Evolutionary conservation across 306 rosid genomes (phyloP), one percentile per base, ranked within the genome.

Genomic region (Sphenostylis stenocarpa): DNA sequence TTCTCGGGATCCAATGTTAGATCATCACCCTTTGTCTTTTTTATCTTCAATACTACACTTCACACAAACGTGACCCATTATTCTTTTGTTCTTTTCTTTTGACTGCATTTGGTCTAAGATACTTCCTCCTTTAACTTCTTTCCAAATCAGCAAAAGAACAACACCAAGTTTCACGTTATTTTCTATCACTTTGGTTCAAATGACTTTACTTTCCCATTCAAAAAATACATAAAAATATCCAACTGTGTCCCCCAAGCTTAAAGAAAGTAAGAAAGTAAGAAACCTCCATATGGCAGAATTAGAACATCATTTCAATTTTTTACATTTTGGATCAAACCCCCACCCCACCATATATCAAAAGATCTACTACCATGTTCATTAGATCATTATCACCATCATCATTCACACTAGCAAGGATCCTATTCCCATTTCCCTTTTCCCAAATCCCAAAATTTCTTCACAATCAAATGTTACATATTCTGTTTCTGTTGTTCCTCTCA

Each of bases 51-150:
- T 67, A 34, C 9, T 63, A 57, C 79, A 74, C 84, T 78, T 82
- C 81, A 70, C 83, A 43, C 84, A 72, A 82, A 78, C 65, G 31
- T 70, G 12, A 62, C 61, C 62, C 52, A 44, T 60, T 72, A 83
- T 14, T 24, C 58, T 77, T 67, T 51, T 53, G 5, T 44, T 14
- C n/a, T 73, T 78, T 60, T 41, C 75, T 87, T 87, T 88, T 90
- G 93, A 92, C 97, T 65, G 68, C 82, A 85, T 20, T 38, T 44
- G 73, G 93, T 92, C 93, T 91, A 92, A 90, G 88, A 87, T 85
- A 57, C 43, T 87, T 67, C 60, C 81, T 84, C 90, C 43, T 38
- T 38, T 38, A 38, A 38, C 43, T 92, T 58, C 85, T 76, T 86
- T 85, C 83, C 86, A 76, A 4, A 63, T 68, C 55, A 77, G 67